A percentile compares a stretch with the other conserved stretches of the same genome.
phyloP scores from a whole-genome alignment of 139 green algal genomes.

The Volvox reticuliferus region DNA sequence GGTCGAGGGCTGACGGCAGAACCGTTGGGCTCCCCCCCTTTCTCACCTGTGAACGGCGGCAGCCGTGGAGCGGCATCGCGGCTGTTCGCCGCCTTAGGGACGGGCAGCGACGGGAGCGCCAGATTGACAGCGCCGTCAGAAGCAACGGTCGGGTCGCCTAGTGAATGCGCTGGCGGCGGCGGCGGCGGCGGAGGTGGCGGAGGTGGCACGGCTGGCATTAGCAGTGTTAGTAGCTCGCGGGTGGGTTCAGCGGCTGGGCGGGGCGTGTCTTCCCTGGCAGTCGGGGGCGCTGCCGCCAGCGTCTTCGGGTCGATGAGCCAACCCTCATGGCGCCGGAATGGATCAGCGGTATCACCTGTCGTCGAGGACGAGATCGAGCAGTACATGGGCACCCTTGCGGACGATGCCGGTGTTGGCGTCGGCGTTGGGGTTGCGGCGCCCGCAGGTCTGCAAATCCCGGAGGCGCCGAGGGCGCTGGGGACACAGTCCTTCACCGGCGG shows the following conservation, averaged over 20 bases:
- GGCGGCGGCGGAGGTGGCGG: background rate
- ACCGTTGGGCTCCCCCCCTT: too few species aligned
- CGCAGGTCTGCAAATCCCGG: background rate
- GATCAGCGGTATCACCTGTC: background rate
- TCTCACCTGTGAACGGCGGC: background rate
- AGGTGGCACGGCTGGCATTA: background rate
- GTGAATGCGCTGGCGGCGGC: background rate
- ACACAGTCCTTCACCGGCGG: background rate
- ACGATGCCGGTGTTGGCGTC: background rate
- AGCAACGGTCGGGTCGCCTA: background rate
- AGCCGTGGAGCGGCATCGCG: background rate
- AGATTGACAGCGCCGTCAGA: background rate
- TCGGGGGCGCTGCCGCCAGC: background rate
- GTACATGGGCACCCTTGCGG: background rate
- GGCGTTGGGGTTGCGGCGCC: background rate
- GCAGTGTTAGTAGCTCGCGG: background rate
- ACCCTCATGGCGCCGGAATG: background rate
- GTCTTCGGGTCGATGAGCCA: background rate
- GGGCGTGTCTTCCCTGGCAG: background rate
- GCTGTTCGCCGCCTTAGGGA: background rate
- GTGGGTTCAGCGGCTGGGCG: background rate
- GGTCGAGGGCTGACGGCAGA: too few species aligned
- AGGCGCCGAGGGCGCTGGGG: too few species aligned
- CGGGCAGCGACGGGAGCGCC: background rate
- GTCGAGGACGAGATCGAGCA: conserved; percentile 1